These are phyloP conservation scores for Citrus sp. DNA, from an alignment of 345 rosid genomes.

Conservation along the genomic window DNA sequence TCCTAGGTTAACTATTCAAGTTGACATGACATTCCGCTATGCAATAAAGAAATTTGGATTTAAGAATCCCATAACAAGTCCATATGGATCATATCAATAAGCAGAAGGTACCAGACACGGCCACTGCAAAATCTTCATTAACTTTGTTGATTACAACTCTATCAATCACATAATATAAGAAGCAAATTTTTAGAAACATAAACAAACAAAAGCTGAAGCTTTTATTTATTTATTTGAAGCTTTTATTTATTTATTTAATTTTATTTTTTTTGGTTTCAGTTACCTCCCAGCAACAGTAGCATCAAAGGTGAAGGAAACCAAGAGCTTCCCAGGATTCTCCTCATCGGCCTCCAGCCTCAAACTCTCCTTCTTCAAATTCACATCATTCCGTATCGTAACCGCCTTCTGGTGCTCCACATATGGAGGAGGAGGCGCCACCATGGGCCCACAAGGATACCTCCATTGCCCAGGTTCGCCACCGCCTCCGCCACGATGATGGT, in stretches of 20 bases:
- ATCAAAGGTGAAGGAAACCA: conserved; percentile 84
- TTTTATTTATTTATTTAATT: too few relatives aligned
- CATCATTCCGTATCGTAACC: conserved; percentile 71
- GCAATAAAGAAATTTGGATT: too few relatives aligned
- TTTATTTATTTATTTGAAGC: background rate
- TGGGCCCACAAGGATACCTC: conserved; percentile 42
- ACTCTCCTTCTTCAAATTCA: conserved; percentile 78
- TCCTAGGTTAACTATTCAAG: too few relatives aligned
- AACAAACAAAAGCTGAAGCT: background rate
- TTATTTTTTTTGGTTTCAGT: too few relatives aligned
- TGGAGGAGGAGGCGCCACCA: conserved; percentile 44
- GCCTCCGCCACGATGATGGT: conserved; percentile 44
- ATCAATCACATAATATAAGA: background rate
- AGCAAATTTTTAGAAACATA: background rate
- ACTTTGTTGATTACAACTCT: too few relatives aligned
- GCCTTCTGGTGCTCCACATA: conserved; percentile 83
- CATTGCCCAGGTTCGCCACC: conserved; percentile 41
- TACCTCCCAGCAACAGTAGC: conserved; percentile 86
- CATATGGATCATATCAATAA: too few relatives aligned
- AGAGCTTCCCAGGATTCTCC: conserved; percentile 51
- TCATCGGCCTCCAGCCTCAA: conserved; percentile 61
- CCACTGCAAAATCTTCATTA: too few relatives aligned
- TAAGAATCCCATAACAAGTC: too few relatives aligned
- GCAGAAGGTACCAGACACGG: too few relatives aligned
- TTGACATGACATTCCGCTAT: too few relatives aligned